phyloP scores from a whole-genome alignment of 73 alveolate species.

The Blepharisma japonicum region DNA sequence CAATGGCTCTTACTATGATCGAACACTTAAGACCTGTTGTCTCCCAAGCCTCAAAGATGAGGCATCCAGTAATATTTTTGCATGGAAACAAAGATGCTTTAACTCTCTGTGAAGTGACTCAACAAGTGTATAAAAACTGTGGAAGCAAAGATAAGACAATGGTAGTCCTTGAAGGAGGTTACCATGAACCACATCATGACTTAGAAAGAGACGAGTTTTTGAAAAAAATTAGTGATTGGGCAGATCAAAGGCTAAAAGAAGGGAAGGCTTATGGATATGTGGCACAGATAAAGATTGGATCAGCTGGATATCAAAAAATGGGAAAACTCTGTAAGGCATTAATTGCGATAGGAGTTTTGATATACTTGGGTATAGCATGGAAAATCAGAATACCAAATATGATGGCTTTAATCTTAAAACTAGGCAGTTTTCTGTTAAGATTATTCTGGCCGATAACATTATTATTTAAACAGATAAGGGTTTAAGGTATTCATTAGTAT shows the following conservation, averaged over 20 bases:
- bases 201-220: slow-evolving; percentile 27
- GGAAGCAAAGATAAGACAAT: slow-evolving; percentile 35
- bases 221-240: neutral
- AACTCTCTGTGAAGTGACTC: slow-evolving; percentile 42
- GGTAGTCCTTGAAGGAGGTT: slow-evolving; percentile 16
- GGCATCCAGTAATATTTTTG: slow-evolving; percentile 43
- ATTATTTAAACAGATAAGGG: neutral
- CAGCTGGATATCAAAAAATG: neutral
- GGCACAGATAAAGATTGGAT: neutral
- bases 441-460: slow-evolving; percentile 17
- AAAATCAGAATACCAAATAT: neutral
- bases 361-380: neutral
- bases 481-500: neutral
- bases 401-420: neutral
- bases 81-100: slow-evolving; percentile 62
- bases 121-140: slow-evolving; percentile 43
- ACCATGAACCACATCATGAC: slow-evolving; percentile 34
- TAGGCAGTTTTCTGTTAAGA: neutral
- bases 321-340: neutral
- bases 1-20: neutral
- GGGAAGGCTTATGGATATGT: neutral
- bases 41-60: slow-evolving; percentile 24
- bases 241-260: neutral
- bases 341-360: neutral
- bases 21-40: slow-evolving; percentile 34